A percentile compares a stretch with the other conserved stretches of the same genome.
Evolutionary conservation across 2,329 filamentous ascomycete genomes (phyloP).

Genomic region (Pseudovirgaria hyperparasitica): DNA sequence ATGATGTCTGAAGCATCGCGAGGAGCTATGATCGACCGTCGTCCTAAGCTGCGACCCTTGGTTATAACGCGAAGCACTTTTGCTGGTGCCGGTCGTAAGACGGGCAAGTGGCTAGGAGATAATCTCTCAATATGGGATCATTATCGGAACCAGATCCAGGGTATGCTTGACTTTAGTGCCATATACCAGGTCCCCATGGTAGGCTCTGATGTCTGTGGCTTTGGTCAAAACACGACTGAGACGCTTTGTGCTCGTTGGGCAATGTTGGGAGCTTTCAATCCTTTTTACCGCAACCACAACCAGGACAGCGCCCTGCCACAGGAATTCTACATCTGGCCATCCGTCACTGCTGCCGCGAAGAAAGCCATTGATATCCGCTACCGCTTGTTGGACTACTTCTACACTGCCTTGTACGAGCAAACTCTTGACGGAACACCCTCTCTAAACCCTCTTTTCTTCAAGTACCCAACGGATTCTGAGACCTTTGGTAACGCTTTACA

Average conservation of each 20-base stretch:
- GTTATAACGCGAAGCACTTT: constrained; percentile 67
- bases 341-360: constrained; percentile 49
- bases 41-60: constrained; percentile 50
- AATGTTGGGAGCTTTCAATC: constrained; percentile 56
- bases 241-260: constrained; percentile 62
- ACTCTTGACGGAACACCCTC: constrained; percentile 48
- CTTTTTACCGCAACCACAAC: constrained; percentile 66
- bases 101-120: constrained; percentile 49
- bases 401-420: constrained; percentile 54
- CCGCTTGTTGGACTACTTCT: constrained; percentile 62
- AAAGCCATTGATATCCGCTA: constrained; percentile 60
- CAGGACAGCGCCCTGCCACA: constrained; percentile 48
- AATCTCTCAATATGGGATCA: constrained; percentile 30
- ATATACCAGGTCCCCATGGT: constrained; percentile 35
- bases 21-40: constrained; percentile 52
- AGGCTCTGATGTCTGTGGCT: constrained; percentile 60
- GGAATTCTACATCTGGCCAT: constrained; percentile 45
- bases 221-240: constrained; percentile 52
- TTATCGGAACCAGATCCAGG: constrained; percentile 27
- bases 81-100: constrained; percentile 51
- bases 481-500: constrained; percentile 40
- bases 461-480: constrained; percentile 46
- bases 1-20: constrained; percentile 59
- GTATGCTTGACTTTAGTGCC: constrained; percentile 31
- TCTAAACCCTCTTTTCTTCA: constrained; percentile 57